Evolutionary conservation across 106 monocot genomes (phyloP), one percentile per base, ranked within the genome.

Genomic region (Allium fistulosum): DNA sequence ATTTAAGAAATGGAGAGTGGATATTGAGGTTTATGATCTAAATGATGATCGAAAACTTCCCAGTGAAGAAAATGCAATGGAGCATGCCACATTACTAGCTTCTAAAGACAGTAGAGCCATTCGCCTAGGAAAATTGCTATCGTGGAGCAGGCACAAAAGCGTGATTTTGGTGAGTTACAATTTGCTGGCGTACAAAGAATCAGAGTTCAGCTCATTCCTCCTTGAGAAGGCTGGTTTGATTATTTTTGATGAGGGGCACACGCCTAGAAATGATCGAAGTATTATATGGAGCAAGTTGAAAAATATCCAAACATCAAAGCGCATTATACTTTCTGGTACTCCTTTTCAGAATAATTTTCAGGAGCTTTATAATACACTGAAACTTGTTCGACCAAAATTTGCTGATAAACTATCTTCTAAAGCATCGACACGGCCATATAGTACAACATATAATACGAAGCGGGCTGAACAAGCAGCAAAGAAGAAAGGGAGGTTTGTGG

Each of bases 181-280:
- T 15, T 69, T 94, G 50, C 15, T 55, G 11, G 11, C 53, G 6
- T 5, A 37, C 4, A 71, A 76, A 68, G 12, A 56, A 55, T 53
- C 55, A 57, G 4, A 7, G 49, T 57, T 68, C n/a, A 68, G 57
- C 51, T 55, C 74, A 6, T 46, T 83, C 17, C 74, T 93, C 1
- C 55, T 80, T 37, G 78, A 84, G 53, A 79, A 67, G 58, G 86
- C 93, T 14, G 73, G 75, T 7, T 72, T 94, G 18, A 69, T 94
- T 16, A 70, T 94, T 9, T 69, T 94, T 56, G 94, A 94, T 37
- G 94, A 94, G 74, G 90, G 94, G 8, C 94, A 94, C 62, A 90
- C 79, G 11, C 85, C 94, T 2, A 74, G 94, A 47, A 94, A 90
- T 57, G 77, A 83, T 11, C 69, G 69, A 0, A 79, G 82, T 71